Conservation (phyloP, 306 rosid genomes). For the Acmispon strigosus region DNA sequence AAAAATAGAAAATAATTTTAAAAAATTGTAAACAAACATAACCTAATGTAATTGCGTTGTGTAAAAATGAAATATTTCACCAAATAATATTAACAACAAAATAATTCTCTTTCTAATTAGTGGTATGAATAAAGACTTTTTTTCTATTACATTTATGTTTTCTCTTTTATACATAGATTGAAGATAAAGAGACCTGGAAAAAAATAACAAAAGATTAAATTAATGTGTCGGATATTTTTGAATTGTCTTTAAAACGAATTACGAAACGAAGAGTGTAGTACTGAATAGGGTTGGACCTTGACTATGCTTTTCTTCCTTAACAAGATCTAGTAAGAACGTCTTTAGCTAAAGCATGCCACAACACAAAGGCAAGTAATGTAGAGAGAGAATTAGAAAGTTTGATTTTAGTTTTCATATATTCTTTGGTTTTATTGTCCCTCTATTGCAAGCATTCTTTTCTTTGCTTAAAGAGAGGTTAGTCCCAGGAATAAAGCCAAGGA, state of each 20-base stretch:
- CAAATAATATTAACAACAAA: too few species aligned
- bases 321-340: constrained; percentile 59
- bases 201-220: constrained; percentile 21
- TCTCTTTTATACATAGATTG: constrained; percentile 24
- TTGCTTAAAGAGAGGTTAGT: constrained; percentile 82
- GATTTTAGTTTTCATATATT: not conserved
- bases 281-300: constrained; percentile 56
- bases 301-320: constrained; percentile 76
- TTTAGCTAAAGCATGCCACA: constrained; percentile 39
- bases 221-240: constrained; percentile 22
- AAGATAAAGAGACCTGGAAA: constrained; percentile 30
- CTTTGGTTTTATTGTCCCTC: constrained; percentile 45
- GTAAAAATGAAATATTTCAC: too few species aligned
- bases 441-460: constrained; percentile 73
- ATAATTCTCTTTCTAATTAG: not conserved
- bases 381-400: not conserved
- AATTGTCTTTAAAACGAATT: constrained; percentile 14
- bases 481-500: constrained; percentile 61
- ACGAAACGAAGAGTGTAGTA: constrained; percentile 19
- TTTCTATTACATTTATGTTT: not conserved
- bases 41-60: too few species aligned
- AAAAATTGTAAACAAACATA: too few species aligned
- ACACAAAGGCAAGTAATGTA: not conserved
- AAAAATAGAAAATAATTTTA: too few species aligned
- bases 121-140: not conserved